phyloP scores from a whole-genome alignment of 495 filamentous ascomycete genomes.

The Hapsidospora chrysogenum region DNA sequence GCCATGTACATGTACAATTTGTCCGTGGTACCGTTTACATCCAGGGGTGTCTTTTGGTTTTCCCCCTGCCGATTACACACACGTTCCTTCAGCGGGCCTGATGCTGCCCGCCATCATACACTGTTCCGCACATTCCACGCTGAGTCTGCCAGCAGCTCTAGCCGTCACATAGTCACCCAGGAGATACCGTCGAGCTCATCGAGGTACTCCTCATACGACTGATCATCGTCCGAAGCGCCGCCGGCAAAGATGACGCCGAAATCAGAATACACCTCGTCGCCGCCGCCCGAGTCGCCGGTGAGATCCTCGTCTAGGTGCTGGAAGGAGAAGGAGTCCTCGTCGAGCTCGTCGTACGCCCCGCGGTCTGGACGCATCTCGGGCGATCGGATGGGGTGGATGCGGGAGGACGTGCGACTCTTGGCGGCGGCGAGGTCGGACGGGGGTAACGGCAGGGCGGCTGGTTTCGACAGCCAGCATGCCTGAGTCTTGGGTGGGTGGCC shows the following conservation, averaged over 20 bases:
- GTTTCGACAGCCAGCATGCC: background rate
- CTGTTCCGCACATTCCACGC: too few relatives aligned
- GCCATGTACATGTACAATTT: too few relatives aligned
- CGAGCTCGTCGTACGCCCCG: conserved; percentile 5
- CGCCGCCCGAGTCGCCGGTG: conserved; percentile 23
- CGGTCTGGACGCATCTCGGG: conserved; percentile 2
- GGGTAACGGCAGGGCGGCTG: conserved; percentile 1
- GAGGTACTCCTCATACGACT: conserved; percentile 19
- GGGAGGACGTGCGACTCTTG: background rate
- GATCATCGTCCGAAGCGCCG: conserved; percentile 2
- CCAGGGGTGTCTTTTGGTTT: too few relatives aligned
- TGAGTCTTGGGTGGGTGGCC: background rate
- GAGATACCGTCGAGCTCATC: conserved; percentile 29
- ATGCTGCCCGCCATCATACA: too few relatives aligned
- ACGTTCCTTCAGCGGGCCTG: too few relatives aligned
- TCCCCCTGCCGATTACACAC: too few relatives aligned
- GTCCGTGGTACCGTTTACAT: too few relatives aligned
- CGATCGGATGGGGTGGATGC: background rate
- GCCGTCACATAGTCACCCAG: conserved; percentile 9
- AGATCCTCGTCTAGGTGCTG: conserved; percentile 18
- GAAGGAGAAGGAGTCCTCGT: conserved; percentile 21
- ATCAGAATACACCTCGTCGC: conserved; percentile 27
- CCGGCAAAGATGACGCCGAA: conserved; percentile 25
- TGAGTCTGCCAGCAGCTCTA: too few relatives aligned
- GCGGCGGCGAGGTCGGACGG: background rate